These are phyloP conservation scores for Yarrowia deformans DNA, from an alignment of 805 yeast species.

Conservation along the genomic window DNA sequence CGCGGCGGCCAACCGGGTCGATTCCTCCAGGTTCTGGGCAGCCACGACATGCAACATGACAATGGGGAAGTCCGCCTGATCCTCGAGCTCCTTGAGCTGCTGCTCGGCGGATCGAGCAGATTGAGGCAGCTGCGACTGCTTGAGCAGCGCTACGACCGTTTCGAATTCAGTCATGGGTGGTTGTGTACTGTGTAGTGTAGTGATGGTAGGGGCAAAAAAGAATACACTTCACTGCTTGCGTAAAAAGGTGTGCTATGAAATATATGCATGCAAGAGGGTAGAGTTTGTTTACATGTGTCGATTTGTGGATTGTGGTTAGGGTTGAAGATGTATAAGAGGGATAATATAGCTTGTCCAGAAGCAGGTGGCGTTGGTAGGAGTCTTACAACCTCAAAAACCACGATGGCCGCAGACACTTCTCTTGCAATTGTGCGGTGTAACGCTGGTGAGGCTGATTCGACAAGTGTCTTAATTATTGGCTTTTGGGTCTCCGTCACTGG, in stretches of 20 bases:
- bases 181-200: neutral
- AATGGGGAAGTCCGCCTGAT: conserved; percentile 74
- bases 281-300: conserved; percentile 38
- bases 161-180: conserved; percentile 33
- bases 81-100: conserved; percentile 67
- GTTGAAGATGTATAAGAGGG: neutral
- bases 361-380: neutral
- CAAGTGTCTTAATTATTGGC: too few species aligned
- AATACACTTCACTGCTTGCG: neutral
- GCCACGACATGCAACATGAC: conserved; percentile 81
- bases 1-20: conserved; percentile 85
- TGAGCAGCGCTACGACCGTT: conserved; percentile 30
- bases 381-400: too few species aligned
- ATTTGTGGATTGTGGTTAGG: conserved; percentile 36
- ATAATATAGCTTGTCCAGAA: neutral
- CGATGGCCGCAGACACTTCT: too few species aligned
- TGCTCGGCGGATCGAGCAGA: conserved; percentile 56
- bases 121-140: conserved; percentile 36
- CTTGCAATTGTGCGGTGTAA: too few species aligned
- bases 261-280: conserved; percentile 11
- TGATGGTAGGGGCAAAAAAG: neutral
- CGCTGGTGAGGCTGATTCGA: too few species aligned
- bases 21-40: conserved; percentile 57
- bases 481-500: too few species aligned
- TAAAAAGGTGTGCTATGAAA: neutral